phyloP scores from a whole-genome alignment of 2,329 filamentous ascomycete species.

The Escovopsis weberi region DNA sequence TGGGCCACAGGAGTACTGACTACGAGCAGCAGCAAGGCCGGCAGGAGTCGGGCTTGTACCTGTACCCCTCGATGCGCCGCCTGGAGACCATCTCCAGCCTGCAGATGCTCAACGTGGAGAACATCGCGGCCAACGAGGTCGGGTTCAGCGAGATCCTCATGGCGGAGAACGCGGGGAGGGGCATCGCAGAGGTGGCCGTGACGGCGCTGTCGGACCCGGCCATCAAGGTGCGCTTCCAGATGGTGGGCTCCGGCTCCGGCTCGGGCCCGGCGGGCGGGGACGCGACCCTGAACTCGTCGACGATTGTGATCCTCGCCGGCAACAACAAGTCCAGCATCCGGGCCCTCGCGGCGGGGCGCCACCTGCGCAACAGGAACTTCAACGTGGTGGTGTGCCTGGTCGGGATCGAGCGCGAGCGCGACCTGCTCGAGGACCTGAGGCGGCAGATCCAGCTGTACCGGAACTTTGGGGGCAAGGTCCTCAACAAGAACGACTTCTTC shows the following conservation, averaged over 20 bases:
- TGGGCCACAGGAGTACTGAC: constrained; percentile 20
- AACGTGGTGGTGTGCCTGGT: constrained; percentile 74
- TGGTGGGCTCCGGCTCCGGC: constrained; percentile 25
- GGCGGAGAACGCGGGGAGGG: constrained; percentile 78
- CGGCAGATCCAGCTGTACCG: constrained; percentile 75
- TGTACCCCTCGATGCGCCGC: constrained; percentile 39
- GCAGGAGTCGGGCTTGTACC: constrained; percentile 33
- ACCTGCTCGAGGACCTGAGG: constrained; percentile 65
- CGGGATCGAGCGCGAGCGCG: constrained; percentile 67
- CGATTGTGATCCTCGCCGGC: constrained; percentile 71
- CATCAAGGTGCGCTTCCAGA: constrained; percentile 36
- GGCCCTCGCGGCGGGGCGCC: constrained; percentile 71
- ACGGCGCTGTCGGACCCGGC: constrained; percentile 49
- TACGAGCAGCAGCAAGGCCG: constrained; percentile 8
- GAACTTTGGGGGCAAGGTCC: constrained; percentile 64
- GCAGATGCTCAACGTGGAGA: constrained; percentile 86
- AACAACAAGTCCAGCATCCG: constrained; percentile 83
- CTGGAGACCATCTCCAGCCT: constrained; percentile 54
- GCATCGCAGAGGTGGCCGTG: constrained; percentile 73
- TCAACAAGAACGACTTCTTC: constrained; percentile 45
- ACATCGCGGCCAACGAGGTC: constrained; percentile 75
- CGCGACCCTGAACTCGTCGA: constrained; percentile 18
- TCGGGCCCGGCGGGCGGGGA: constrained; percentile 7
- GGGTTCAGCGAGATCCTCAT: constrained; percentile 82
- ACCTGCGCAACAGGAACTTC: constrained; percentile 70